These are phyloP conservation scores for Aspergillus intermedius DNA, from an alignment of 2,329 filamentous ascomycete genomes.

Conservation along the genomic window DNA sequence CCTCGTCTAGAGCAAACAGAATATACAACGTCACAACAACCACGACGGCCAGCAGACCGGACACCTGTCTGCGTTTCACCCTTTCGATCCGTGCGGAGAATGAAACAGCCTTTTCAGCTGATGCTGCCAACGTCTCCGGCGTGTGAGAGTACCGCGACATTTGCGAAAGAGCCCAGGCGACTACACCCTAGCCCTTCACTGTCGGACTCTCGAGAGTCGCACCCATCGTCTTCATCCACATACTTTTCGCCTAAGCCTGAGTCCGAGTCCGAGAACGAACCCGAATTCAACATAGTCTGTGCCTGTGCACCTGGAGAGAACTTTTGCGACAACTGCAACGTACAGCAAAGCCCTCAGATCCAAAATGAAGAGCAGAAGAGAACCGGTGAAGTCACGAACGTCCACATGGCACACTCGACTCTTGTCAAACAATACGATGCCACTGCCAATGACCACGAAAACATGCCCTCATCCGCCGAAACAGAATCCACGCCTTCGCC, in stretches of 20 bases:
- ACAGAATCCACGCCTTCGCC: background rate
- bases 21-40: conserved; percentile 18
- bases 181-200: conserved; percentile 33
- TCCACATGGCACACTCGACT: conserved; percentile 28
- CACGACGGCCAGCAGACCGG: conserved; percentile 22
- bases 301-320: conserved; percentile 3
- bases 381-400: conserved; percentile 19
- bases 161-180: conserved; percentile 16
- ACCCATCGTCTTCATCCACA: conserved; percentile 19
- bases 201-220: conserved; percentile 25
- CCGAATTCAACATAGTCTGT: conserved; percentile 5
- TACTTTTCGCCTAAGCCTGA: conserved; percentile 20
- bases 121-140: conserved; percentile 31
- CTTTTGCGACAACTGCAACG: conserved; percentile 12
- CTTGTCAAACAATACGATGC: conserved; percentile 21
- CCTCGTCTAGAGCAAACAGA: conserved; percentile 25
- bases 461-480: background rate
- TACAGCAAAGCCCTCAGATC: conserved; percentile 8
- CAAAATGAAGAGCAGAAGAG: conserved; percentile 5
- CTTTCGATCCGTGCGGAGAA: conserved; percentile 33
- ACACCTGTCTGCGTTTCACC: conserved; percentile 25
- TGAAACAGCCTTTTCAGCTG: conserved; percentile 35
- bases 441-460: background rate
- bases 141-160: conserved; percentile 18
- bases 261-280: conserved; percentile 14